Percentiles rank a stretch among this genome's conserved stretches.
These are phyloP conservation scores for Paecilomyces dactylethromorphus DNA, from an alignment of 2,329 filamentous ascomycete genomes.

Conservation along the genomic window DNA sequence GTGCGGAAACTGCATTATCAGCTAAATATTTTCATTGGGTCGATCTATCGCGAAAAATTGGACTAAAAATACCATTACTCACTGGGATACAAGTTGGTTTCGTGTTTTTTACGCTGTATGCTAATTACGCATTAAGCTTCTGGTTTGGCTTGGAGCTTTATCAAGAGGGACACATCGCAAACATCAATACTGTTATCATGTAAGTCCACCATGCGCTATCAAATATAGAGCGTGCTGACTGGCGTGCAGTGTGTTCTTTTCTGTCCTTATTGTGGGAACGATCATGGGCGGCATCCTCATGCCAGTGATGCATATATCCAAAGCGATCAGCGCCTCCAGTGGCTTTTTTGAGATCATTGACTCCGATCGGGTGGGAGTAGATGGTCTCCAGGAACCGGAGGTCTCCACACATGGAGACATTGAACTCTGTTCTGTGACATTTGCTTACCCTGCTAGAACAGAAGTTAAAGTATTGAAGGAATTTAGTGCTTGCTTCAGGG, in stretches of 20 bases:
- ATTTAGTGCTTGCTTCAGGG: conserved; percentile 25
- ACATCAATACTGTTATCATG: conserved; percentile 32
- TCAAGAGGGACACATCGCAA: conserved; percentile 23
- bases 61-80: conserved; percentile 18
- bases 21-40: conserved; percentile 32
- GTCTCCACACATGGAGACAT: conserved; percentile 50
- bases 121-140: conserved; percentile 29
- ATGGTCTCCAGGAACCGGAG: conserved; percentile 43
- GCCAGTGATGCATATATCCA: conserved; percentile 29
- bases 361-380: conserved; percentile 15
- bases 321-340: conserved; percentile 24
- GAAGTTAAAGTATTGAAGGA: conserved; percentile 28
- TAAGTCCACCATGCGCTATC: conserved; percentile 9
- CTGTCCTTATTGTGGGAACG: conserved; percentile 15
- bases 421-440: conserved; percentile 57
- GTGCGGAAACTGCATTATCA: conserved; percentile 31
- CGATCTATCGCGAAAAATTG: conserved; percentile 27
- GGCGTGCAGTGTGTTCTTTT: conserved; percentile 2
- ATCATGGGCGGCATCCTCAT: conserved; percentile 21
- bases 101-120: conserved; percentile 31
- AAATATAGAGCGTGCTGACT: background rate
- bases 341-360: conserved; percentile 29
- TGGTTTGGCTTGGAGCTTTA: conserved; percentile 32
- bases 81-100: conserved; percentile 26
- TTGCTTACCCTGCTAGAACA: conserved; percentile 58